These are phyloP conservation scores for Ophiocordyceps unilateralis DNA, from an alignment of 2,329 filamentous ascomycete genomes.

Conservation along the genomic window DNA sequence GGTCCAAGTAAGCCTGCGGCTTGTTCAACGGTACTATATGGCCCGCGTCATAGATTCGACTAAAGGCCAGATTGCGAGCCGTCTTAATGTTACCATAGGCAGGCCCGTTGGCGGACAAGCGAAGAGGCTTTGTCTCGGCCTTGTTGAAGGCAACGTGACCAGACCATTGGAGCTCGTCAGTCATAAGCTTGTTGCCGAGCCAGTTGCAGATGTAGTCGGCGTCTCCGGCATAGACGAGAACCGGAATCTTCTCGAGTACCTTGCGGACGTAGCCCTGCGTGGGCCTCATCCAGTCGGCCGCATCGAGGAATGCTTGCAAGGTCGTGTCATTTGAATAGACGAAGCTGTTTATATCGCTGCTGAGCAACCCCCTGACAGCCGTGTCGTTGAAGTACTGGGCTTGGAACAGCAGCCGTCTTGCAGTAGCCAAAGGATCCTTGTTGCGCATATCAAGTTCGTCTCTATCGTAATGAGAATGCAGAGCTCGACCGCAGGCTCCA, in stretches of 20 bases:
- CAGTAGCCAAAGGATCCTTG: constrained; percentile 39
- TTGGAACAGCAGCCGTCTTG: constrained; percentile 50
- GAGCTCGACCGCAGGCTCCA: constrained; percentile 83
- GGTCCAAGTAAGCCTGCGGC: constrained; percentile 72
- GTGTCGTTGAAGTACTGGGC: constrained; percentile 64
- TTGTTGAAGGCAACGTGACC: constrained; percentile 67
- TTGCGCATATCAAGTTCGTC: constrained; percentile 90
- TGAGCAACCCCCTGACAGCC: constrained; percentile 69
- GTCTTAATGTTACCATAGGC: constrained; percentile 64
- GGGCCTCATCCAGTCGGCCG: constrained; percentile 94
- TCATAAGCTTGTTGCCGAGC: constrained; percentile 95
- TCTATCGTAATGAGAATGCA: constrained; percentile 74
- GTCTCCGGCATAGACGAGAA: constrained; percentile 83
- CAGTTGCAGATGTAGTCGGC: constrained; percentile 90
- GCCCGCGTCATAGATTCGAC: constrained; percentile 72
- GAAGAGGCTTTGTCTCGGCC: constrained; percentile 51
- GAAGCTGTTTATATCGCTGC: constrained; percentile 86
- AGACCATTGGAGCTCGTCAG: constrained; percentile 79
- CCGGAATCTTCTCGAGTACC: constrained; percentile 77
- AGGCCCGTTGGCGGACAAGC: constrained; percentile 25
- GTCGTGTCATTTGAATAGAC: constrained; percentile 19
- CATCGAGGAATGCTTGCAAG: background rate
- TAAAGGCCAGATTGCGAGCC: constrained; percentile 83
- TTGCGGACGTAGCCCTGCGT: constrained; percentile 79
- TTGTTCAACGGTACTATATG: constrained; percentile 98